Conservation (phyloP, 75 land plant genomes). For the Isoetes taiwanensis region DNA sequence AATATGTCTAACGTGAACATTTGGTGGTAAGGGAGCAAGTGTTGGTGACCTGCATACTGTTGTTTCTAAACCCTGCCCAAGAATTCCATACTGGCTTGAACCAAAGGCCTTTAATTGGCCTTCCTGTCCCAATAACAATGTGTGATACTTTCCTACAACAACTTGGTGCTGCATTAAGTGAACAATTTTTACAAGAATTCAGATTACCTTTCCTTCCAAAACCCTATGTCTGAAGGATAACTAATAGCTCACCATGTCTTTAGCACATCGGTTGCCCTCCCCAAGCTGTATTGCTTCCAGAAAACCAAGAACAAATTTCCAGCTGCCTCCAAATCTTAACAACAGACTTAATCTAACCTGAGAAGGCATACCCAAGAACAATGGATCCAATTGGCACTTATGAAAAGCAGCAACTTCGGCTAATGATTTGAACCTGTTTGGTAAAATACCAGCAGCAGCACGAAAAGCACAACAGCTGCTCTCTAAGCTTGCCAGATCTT, state of each 20-base stretch:
- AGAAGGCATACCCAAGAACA: slow-evolving; percentile 31
- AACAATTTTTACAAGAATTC: background rate
- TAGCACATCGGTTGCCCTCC: background rate
- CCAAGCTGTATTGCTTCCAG: slow-evolving; percentile 44
- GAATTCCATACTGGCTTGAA: slow-evolving; percentile 50
- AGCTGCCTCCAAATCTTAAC: slow-evolving; percentile 49
- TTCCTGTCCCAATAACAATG: slow-evolving; percentile 40
- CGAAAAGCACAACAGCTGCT: slow-evolving; percentile 45
- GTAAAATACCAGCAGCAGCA: slow-evolving; percentile 27
- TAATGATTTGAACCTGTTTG: slow-evolving; percentile 39
- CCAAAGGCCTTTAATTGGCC: slow-evolving; percentile 62
- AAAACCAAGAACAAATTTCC: slow-evolving; percentile 80
- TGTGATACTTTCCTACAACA: slow-evolving; percentile 71
- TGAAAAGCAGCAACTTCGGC: slow-evolving; percentile 55
- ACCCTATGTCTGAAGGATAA: background rate
- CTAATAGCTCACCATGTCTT: background rate
- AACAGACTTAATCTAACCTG: slow-evolving; percentile 29
- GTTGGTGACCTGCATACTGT: slow-evolving; percentile 46
- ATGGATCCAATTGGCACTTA: slow-evolving; percentile 29
- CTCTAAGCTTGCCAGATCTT: slow-evolving; percentile 64
- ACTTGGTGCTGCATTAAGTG: slow-evolving; percentile 54
- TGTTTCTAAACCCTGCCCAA: slow-evolving; percentile 63
- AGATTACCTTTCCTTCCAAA: too few relatives aligned
- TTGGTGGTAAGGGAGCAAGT: slow-evolving; percentile 33
- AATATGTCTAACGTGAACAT: slow-evolving; percentile 44